Percentiles rank a stretch among this genome's conserved stretches.
phyloP scores from a whole-genome alignment of 1,139 yeast species.

The Nakaseomyces kungkrabaensis region DNA sequence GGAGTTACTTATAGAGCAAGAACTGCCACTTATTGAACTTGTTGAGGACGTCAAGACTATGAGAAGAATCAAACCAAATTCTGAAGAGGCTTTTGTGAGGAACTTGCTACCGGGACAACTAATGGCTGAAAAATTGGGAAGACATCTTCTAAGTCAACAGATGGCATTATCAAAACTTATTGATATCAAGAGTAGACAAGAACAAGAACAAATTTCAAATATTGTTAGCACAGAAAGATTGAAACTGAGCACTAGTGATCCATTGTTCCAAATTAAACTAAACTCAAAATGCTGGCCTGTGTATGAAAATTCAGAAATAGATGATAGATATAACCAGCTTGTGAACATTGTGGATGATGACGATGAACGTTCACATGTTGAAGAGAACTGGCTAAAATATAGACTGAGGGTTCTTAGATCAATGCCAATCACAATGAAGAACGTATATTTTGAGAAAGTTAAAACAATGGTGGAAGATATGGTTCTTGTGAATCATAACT shows the following conservation, averaged over 20 bases:
- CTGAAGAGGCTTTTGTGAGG: constrained; percentile 41
- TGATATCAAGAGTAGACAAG: constrained; percentile 36
- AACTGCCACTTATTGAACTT: constrained; percentile 40
- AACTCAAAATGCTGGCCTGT: constrained; percentile 42
- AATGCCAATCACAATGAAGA: constrained; percentile 38
- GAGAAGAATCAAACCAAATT: constrained; percentile 31
- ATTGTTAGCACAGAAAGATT: constrained; percentile 36
- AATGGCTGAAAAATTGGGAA: constrained; percentile 48
- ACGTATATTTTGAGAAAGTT: constrained; percentile 35
- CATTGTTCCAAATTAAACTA: constrained; percentile 34
- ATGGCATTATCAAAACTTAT: constrained; percentile 44
- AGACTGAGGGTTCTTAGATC: constrained; percentile 44
- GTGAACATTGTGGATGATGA: constrained; percentile 60
- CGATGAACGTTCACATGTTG: constrained; percentile 44
- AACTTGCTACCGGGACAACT: constrained; percentile 54
- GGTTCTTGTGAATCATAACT: constrained; percentile 54
- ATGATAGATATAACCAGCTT: constrained; percentile 43
- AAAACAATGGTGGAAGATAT: constrained; percentile 58
- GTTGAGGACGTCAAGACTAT: constrained; percentile 40
- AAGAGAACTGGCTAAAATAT: constrained; percentile 50
- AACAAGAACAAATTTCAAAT: constrained; percentile 32
- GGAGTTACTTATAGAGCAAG: constrained; percentile 31
- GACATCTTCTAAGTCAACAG: constrained; percentile 42
- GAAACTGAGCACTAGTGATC: constrained; percentile 38
- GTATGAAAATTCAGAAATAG: constrained; percentile 42